Evolutionary conservation across 2,329 filamentous ascomycete genomes (phyloP), one percentile per base, ranked within the genome.

Genomic region (Albifimbria verrucaria): DNA sequence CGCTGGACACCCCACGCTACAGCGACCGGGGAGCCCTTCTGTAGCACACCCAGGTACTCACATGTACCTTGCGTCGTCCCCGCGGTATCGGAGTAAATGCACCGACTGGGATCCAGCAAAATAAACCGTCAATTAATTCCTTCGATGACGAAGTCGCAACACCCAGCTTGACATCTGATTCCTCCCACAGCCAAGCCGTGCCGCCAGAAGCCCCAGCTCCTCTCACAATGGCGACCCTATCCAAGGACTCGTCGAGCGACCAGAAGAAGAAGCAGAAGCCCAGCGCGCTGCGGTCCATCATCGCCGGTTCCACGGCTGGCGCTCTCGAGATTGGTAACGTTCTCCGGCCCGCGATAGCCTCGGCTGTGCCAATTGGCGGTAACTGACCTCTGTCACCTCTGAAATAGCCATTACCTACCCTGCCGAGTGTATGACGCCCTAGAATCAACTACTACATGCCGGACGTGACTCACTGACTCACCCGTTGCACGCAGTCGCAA

Each of bases 221-320:
- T 23, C 45, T 28, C 55, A 62, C 49, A 51, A 71, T 70, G 68
- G 64, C 68, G 52, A 59, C 64, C n/a, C 36, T 49, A 49, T 43
- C 62, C 28, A 55, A 62, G 49, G 63, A 62, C 52, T 48, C 58
- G 45, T 58, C 56, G 21, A 52, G 56, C 39, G 32, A 61, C 32
- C 69, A 69, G 62, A 70, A 69, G 43, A 66, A 69, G 61, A 67
- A 65, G 57, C 80, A 79, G 67, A 68, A 69, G 73, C 90, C 92
- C 46, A 96, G 89, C 66, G 83, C 89, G 48, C 73, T 96, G 68
- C 89, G 94, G 62, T 96, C 92, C 55, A 90, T 97, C 63, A 79
- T 97, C 63, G 94, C 94, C 52, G 94, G 94, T 58, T 90, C 91
- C 52, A 89, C 89, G n/a, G 94, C 93, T 51, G 94, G 94, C 65